Evolutionary conservation across 805 yeast species (phyloP), one percentile per base, ranked within the genome.

Genomic region (Metschnikowia lachancei): DNA sequence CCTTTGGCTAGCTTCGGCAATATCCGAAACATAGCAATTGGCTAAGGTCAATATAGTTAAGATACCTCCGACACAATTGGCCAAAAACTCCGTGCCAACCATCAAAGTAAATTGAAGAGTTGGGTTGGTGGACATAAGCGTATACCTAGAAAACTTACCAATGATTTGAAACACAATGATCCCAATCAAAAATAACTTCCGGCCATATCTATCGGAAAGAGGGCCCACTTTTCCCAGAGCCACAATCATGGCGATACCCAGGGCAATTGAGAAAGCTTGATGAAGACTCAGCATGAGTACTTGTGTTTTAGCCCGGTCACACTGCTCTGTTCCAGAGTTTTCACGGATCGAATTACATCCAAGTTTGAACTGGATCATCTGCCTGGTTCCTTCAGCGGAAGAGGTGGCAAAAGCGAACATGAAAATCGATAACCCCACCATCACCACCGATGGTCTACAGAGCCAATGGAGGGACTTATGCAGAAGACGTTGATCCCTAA

Each of bases 21-120:
- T 80, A 65, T 89, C 96, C 3, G 88, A 72, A 14, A 86, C 74
- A 59, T 87, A 89, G 49, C 91, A 79, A 58, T 83, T 83, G 11
- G 80, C 67, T 26, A 85, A 65, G 9, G 84, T 78, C 41, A 85
- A 57, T 29, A 83, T 56, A 5, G 82, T 73, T 49, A 80, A 63
- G 8, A 76, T 41, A 0, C 89, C 85, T 19, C 96, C 96, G n/a
- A 83, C 77, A 3, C 76, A 43, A 20, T 81, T 72, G 26, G 72
- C 74, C 1, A 83, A 30, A 1, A 76, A 47, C 12, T 74, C 74
- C 2, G 78, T 66, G 0, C 73, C 29, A 1, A 85, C 62, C 50
- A 81, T 69, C 24, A 59, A 49, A 11, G 51, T 48, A 28, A 73
- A 64, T 22, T 64, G 61, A 46, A 76, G 71, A 29, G 52, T 47